These are phyloP conservation scores for Trichoderma sp. DNA, from an alignment of 2,329 filamentous ascomycete species.

Conservation along the genomic window DNA sequence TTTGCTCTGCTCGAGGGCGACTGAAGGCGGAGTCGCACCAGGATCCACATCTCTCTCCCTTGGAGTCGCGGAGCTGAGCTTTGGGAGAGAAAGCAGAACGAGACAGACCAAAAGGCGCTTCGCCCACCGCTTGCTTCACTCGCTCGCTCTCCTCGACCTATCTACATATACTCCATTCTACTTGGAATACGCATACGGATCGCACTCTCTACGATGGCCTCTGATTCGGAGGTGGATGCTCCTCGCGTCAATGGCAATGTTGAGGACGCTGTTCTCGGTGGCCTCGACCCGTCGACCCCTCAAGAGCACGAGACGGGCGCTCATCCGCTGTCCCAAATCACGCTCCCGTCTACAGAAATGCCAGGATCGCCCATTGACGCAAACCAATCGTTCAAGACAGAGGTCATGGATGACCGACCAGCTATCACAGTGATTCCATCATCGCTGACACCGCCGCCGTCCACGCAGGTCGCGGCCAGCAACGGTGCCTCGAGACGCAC, in stretches of 20 bases:
- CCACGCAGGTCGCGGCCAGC: slow-evolving; percentile 46
- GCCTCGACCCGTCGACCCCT: slow-evolving; percentile 35
- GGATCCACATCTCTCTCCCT: slow-evolving; percentile 14
- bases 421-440: slow-evolving; percentile 53
- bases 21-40: neutral
- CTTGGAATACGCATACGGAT: neutral
- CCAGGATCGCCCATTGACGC: slow-evolving; percentile 53
- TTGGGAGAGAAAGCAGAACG: no score
- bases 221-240: slow-evolving; percentile 36
- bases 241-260: slow-evolving; percentile 30
- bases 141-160: neutral
- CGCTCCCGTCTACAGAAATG: slow-evolving; percentile 57
- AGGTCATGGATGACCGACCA: slow-evolving; percentile 47
- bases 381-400: slow-evolving; percentile 49
- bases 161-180: neutral
- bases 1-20: neutral
- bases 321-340: slow-evolving; percentile 47
- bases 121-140: neutral
- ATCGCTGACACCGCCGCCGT: slow-evolving; percentile 57
- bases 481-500: slow-evolving; percentile 30
- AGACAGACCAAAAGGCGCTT: neutral
- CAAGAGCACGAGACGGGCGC: slow-evolving; percentile 33
- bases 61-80: neutral
- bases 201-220: slow-evolving; percentile 26
- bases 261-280: slow-evolving; percentile 35